These are phyloP conservation scores for Exserohilum rostratum DNA, from an alignment of 2,329 filamentous ascomycete species.

Conservation along the genomic window DNA sequence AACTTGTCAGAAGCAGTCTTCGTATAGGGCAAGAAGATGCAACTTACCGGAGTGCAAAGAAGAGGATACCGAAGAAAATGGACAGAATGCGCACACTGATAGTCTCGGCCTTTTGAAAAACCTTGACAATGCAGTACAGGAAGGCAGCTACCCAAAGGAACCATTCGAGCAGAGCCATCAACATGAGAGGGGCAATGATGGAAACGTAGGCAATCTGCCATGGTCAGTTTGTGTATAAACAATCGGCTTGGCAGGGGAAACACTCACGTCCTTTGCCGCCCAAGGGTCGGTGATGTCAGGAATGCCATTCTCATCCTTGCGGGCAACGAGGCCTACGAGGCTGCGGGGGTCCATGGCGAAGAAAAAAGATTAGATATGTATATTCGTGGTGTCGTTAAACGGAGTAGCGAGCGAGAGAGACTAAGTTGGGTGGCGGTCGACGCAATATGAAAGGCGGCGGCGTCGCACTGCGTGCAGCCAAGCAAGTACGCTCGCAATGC, in stretches of 20 bases:
- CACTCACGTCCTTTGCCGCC: conserved; percentile 50
- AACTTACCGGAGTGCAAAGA: conserved; percentile 74
- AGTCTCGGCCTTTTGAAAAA: conserved; percentile 86
- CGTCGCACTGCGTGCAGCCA: conserved; percentile 17
- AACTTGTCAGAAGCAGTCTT: conserved; percentile 23
- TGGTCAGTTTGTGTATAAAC: conserved; percentile 18
- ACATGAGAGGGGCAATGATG: conserved; percentile 80
- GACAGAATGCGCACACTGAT: conserved; percentile 81
- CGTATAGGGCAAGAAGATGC: not conserved
- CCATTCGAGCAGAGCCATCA: conserved; percentile 89
- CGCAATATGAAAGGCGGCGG: conserved; percentile 11
- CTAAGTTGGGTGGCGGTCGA: conserved; percentile 15
- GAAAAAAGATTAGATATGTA: conserved; percentile 19
- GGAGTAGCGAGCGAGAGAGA: conserved; percentile 17
- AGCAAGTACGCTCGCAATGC: conserved; percentile 29
- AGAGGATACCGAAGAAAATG: conserved; percentile 74
- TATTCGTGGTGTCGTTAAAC: conserved; percentile 24
- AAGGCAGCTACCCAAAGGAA: conserved; percentile 94
- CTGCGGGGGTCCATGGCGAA: conserved; percentile 31
- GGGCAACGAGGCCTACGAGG: conserved; percentile 34
- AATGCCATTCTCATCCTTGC: conserved; percentile 32
- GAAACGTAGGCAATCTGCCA: conserved; percentile 80
- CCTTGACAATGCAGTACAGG: conserved; percentile 86
- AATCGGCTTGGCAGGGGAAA: not conserved
- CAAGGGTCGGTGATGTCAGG: conserved; percentile 47